These are phyloP conservation scores for Chlamydomonas asymmetrica DNA, from an alignment of 139 green algal genomes.

Conservation along the genomic window DNA sequence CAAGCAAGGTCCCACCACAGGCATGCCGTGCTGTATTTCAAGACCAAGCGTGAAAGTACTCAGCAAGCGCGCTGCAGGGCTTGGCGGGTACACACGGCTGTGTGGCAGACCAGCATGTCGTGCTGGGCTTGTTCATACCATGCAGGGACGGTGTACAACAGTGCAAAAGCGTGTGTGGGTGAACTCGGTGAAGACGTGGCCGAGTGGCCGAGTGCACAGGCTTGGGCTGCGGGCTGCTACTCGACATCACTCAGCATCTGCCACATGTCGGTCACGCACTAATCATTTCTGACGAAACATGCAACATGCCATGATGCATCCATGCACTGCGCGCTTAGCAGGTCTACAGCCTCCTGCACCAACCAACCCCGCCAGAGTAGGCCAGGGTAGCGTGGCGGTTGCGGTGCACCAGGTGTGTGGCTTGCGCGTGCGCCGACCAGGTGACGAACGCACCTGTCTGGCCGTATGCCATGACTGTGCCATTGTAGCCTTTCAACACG, in stretches of 20 bases:
- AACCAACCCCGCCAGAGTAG: not conserved
- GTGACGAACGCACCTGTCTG: slow-evolving; percentile 48
- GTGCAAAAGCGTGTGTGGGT: too few species aligned
- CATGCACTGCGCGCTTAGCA: not conserved
- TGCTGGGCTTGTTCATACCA: too few species aligned
- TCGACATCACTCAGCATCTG: too few species aligned
- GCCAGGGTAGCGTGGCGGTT: too few species aligned
- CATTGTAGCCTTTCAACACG: slow-evolving; percentile 83
- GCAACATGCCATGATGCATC: not conserved
- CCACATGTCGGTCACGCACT: not conserved
- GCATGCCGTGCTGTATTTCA: not conserved
- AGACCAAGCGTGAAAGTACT: not conserved
- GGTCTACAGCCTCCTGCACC: not conserved
- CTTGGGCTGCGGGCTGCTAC: too few species aligned
- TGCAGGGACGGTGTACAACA: too few species aligned
- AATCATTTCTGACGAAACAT: not conserved
- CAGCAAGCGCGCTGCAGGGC: not conserved
- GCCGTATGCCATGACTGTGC: slow-evolving; percentile 83
- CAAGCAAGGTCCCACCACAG: not conserved
- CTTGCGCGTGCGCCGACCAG: not conserved
- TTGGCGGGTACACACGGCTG: not conserved
- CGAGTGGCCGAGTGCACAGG: too few species aligned
- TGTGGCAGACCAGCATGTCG: not conserved
- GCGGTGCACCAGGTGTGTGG: not conserved
- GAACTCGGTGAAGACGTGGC: too few species aligned